Evolutionary conservation across 2,329 filamentous ascomycete species (phyloP).

Genomic region (Trichoderma lentiforme): DNA sequence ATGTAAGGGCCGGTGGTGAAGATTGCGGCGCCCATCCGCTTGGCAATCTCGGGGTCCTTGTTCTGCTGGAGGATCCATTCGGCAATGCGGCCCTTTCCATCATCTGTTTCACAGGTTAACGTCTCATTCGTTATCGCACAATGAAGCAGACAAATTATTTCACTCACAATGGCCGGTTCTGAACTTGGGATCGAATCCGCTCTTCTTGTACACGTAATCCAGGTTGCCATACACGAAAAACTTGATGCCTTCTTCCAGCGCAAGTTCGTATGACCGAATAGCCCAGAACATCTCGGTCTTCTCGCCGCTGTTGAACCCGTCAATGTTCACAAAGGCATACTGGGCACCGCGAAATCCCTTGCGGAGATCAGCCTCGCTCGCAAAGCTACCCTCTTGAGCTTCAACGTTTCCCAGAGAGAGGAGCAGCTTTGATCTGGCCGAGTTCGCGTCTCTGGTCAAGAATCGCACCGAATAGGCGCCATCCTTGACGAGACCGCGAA

Average conservation of each 20-base stretch:
- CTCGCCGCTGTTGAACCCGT: conserved; percentile 52
- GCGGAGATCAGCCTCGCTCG: conserved; percentile 43
- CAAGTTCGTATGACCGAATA: conserved; percentile 40
- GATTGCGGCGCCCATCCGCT: conserved; percentile 34
- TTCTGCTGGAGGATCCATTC: conserved; percentile 45
- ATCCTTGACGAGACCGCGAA: conserved; percentile 40
- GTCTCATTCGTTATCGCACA: too few relatives aligned
- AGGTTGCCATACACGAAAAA: conserved; percentile 48
- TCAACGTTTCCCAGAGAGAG: conserved; percentile 43
- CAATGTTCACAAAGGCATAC: conserved; percentile 53
- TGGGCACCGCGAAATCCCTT: conserved; percentile 42
- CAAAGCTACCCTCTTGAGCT: conserved; percentile 46
- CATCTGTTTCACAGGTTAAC: conserved; percentile 26
- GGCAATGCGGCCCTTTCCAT: conserved; percentile 43
- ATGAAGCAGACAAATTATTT: too few relatives aligned
- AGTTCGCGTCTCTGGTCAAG: conserved; percentile 45
- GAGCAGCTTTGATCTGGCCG: conserved; percentile 41
- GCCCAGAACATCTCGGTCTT: conserved; percentile 50
- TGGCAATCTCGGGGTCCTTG: conserved; percentile 15
- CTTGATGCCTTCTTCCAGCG: conserved; percentile 41
- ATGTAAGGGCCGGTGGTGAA: conserved; percentile 47
- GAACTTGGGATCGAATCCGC: conserved; percentile 43
- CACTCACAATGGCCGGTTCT: conserved; percentile 41
- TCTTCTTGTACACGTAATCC: conserved; percentile 48
- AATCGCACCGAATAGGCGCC: conserved; percentile 43